Percentiles rank a stretch among this genome's conserved stretches.
phyloP scores from a whole-genome alignment of 768 basidiomycete species.

The Pisolithus microcarpus region DNA sequence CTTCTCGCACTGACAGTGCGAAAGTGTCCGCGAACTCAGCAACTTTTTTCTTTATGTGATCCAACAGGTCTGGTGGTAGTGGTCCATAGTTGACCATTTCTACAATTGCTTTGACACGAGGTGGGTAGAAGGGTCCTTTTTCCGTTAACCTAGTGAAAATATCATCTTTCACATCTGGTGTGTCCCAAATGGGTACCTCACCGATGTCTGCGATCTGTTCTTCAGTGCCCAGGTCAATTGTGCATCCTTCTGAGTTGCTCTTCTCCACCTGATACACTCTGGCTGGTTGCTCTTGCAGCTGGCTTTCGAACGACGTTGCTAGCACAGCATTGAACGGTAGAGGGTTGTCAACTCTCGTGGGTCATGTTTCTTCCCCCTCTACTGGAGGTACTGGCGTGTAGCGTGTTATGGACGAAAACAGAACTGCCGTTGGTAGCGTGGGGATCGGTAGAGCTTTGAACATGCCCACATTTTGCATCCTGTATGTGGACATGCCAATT shows the following conservation, averaged over 20 bases:
- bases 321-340: too few species aligned
- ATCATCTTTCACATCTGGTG: neutral
- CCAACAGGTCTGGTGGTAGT: slow-evolving; percentile 18
- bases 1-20: slow-evolving; percentile 34
- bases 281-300: too few species aligned
- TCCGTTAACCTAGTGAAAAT: slow-evolving; percentile 9
- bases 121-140: slow-evolving; percentile 12
- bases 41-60: slow-evolving; percentile 17
- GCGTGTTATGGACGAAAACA: too few species aligned
- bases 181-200: neutral
- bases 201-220: neutral
- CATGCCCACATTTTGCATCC: neutral
- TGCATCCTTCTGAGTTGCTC: neutral
- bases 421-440: too few species aligned
- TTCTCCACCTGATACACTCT: too few species aligned
- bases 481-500: too few species aligned
- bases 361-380: too few species aligned
- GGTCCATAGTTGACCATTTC: slow-evolving; percentile 18
- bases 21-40: slow-evolving; percentile 32
- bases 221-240: neutral
- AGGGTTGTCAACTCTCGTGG: too few species aligned
- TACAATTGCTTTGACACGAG: slow-evolving; percentile 11
- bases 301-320: too few species aligned
- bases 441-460: too few species aligned
- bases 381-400: too few species aligned